Evolutionary conservation across 192 early-diverging fungal species (phyloP), one percentile per base, ranked within the genome.

Genomic region (Kappamyces sp.): DNA sequence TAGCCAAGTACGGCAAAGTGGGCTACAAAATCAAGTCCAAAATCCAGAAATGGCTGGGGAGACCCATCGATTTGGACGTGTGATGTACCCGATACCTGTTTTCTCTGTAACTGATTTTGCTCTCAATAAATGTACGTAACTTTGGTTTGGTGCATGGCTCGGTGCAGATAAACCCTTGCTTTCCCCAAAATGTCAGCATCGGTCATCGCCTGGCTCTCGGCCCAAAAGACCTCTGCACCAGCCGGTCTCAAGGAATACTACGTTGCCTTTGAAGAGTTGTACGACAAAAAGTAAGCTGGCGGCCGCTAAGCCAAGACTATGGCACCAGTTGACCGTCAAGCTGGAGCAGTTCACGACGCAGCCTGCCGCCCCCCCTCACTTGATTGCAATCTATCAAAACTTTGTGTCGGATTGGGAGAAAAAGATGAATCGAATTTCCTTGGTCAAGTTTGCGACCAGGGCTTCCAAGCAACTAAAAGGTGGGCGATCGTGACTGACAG

Each of bases 331-430:
- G 50, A 98, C 95, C 30, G 47, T 85, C 39, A 74, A 73, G 36
- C 75, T 98, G 1, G 76, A 89, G 43, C 79, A 81, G 47, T 94
- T 94, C 62, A 76, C 86, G 52, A 75, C 77, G 61, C 68, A 84
- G 14, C 90, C 91, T 29, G 77, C 79, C 31, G 87, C 96, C 4
- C 81, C 77, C 49, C 72, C 85, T 6, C 83, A 80, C 68, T 85
- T 93, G 48, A 76, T 95, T 33, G 76, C 81, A 6, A 54, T 99
- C 39, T 98, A 91, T 71, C 81, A 88, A 43, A 73, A 93, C 59
- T 99, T 99, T 74, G 84, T 99, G 29, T 67, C 75, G 4, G 94
- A 99, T 54, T 99, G 89, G 88, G 87, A 91, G 60, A 79, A 77
- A 67, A 88, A 94, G 69, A 91, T 99, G 87, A 98, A 94, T 80